A percentile compares a stretch with the other conserved stretches of the same genome.
phyloP scores from a whole-genome alignment of 345 rosid species.

The Populus davidiana region DNA sequence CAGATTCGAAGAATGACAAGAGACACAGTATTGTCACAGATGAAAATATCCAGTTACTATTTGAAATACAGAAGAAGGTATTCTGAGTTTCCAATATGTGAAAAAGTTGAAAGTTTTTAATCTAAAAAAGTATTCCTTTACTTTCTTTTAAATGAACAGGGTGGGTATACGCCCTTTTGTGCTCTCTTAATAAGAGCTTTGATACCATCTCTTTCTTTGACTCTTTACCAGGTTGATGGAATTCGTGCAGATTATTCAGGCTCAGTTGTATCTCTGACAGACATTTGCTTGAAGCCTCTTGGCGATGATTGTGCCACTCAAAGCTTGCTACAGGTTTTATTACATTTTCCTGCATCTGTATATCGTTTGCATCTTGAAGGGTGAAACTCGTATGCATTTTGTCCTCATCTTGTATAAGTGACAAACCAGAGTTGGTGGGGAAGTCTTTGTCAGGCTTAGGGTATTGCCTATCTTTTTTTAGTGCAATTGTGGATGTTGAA shows the following conservation, averaged over 20 bases:
- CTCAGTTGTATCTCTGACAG: slow-evolving; percentile 21
- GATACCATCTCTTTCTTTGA: too few relatives aligned
- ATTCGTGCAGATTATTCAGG: slow-evolving; percentile 25
- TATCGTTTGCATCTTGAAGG: background rate
- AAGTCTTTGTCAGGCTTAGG: background rate
- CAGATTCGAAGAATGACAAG: slow-evolving; percentile 2
- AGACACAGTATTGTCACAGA: slow-evolving; percentile 20
- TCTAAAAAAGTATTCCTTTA: background rate
- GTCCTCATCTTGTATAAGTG: background rate
- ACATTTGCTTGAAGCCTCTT: slow-evolving; percentile 32
- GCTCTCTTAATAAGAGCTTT: background rate
- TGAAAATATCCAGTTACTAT: slow-evolving; percentile 23
- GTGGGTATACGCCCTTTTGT: background rate
- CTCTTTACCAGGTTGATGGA: slow-evolving; percentile 20
- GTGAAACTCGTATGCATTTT: background rate
- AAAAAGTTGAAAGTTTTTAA: background rate
- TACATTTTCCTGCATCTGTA: background rate
- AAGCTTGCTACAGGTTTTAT: slow-evolving; percentile 28
- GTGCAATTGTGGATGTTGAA: background rate
- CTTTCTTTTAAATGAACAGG: background rate
- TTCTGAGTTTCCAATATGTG: background rate
- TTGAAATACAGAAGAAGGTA: slow-evolving; percentile 28
- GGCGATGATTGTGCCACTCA: slow-evolving; percentile 29
- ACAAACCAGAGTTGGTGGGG: background rate
- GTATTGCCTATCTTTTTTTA: background rate